phyloP scores from a whole-genome alignment of 1,284 basidiomycete species.

The Pascua guehoae region DNA sequence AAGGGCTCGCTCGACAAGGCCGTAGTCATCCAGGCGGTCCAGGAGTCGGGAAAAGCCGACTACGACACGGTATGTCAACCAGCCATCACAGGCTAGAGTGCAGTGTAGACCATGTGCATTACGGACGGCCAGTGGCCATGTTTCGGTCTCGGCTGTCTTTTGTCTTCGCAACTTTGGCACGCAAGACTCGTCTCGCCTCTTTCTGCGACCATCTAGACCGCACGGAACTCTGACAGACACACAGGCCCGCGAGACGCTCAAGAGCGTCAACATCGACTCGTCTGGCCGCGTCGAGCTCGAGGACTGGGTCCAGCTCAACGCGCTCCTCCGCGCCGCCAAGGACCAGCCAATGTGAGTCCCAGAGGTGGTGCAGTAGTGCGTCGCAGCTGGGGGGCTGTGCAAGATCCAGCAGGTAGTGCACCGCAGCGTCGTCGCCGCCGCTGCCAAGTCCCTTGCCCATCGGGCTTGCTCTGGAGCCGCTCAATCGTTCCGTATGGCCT shows the following conservation, averaged over 20 bases:
- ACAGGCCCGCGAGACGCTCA: conserved; percentile 67
- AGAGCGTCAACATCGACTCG: conserved; percentile 89
- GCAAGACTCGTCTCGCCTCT: background rate
- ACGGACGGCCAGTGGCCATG: conserved; percentile 25
- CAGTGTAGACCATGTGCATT: background rate
- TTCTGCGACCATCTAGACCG: background rate
- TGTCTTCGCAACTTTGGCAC: too few relatives aligned
- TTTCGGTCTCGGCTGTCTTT: conserved; percentile 20
- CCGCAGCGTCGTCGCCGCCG: conserved; percentile 24
- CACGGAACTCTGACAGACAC: conserved; percentile 1
- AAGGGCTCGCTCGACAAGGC: conserved; percentile 82
- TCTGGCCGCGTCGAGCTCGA: conserved; percentile 95
- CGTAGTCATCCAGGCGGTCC: conserved; percentile 69
- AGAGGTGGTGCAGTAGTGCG: background rate
- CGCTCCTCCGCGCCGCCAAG: conserved; percentile 37
- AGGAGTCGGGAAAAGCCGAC: conserved; percentile 71
- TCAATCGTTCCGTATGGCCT: background rate
- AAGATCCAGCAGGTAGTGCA: too few relatives aligned
- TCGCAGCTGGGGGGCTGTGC: background rate
- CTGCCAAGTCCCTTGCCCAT: too few relatives aligned
- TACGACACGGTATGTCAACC: conserved; percentile 72
- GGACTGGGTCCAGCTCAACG: conserved; percentile 76
- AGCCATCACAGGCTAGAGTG: background rate
- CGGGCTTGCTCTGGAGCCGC: background rate
- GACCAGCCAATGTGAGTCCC: conserved; percentile 37